phyloP scores from a whole-genome alignment of 2,329 filamentous ascomycete species.

The Paecilomyces fulvus region DNA sequence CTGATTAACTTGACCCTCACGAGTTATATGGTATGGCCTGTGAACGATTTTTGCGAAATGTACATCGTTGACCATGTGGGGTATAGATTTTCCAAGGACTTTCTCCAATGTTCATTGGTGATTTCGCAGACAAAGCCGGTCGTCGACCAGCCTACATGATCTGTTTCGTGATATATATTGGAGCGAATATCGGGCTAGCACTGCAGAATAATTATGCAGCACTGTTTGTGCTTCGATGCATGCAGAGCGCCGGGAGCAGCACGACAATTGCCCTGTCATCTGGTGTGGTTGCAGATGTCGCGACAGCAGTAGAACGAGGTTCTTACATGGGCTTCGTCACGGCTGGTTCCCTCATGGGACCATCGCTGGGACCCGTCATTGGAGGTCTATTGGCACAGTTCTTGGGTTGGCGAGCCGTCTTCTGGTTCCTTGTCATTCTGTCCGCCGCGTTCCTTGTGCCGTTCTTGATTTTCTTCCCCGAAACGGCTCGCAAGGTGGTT shows the following conservation, averaged over 20 bases:
- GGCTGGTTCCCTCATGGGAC: constrained; percentile 23
- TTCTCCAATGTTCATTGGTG: constrained; percentile 44
- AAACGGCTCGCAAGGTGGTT: constrained; percentile 30
- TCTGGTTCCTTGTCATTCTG: constrained; percentile 44
- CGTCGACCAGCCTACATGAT: constrained; percentile 44
- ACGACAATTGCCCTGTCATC: constrained; percentile 34
- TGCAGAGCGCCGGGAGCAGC: constrained; percentile 31
- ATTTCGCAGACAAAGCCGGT: constrained; percentile 43
- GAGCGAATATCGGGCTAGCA: constrained; percentile 32
- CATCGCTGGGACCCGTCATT: constrained; percentile 27
- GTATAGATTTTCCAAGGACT: constrained; percentile 46
- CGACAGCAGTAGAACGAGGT: constrained; percentile 29
- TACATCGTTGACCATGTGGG: constrained; percentile 33
- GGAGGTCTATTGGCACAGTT: constrained; percentile 28
- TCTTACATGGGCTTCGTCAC: constrained; percentile 34
- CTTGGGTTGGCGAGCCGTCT: constrained; percentile 32
- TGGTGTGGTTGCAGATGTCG: constrained; percentile 33
- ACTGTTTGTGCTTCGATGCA: constrained; percentile 27
- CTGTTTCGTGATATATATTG: constrained; percentile 41
- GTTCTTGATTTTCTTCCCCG: constrained; percentile 28
- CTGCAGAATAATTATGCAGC: constrained; percentile 26
- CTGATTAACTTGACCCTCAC: constrained; percentile 10
- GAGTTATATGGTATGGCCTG: constrained; percentile 39
- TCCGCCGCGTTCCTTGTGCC: constrained; percentile 29
- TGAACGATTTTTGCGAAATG: too few species aligned